Evolutionary conservation across 345 rosid species (phyloP), one percentile per base, ranked within the genome.

Genomic region (Syzygium jambos): DNA sequence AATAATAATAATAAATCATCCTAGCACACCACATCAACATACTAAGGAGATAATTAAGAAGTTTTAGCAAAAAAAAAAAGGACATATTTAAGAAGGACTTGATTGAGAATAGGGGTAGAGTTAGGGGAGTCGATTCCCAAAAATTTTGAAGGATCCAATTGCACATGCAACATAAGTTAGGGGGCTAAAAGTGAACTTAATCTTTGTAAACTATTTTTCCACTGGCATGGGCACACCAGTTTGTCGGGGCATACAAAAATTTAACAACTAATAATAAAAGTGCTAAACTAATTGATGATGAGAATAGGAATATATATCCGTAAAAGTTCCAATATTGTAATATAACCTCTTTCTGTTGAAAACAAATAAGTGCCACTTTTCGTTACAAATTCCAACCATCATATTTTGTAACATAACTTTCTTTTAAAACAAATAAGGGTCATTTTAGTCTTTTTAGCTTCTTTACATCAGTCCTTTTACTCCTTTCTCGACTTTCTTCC

Each of bases 81-180:
- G 38, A 34, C 2, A 34, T 56, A 25, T 59, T 59, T 5, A 12
- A 59, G 16, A 27, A 25, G 34, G 65, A 59, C 16, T 2, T 0
- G 30, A n/a, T 11, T 27, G 7, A 59, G 15, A 59, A 59, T 0
- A 0, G 5, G 30, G 3, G 1, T 0, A 27, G 30, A 12, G 16
- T 59, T 59, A 30, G 11, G 7, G 65, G 38, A 59, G 30, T 27
- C 0, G 16, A 59, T 59, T 59, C 0, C 7, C 2, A 59, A 61
- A 25, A 38, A 38, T 38, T 38, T 38, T 38, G 41, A 38, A 38
- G 41, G 30, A 59, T 59, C 65, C 2, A 0, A 3, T 59, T 59
- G 65, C 16, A 11, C 65, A 59, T 5, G 65, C 41, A 59, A n/a
- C 8, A 27, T 6, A 27, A 12, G 12, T 13, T n/a, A 12, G 13